These are phyloP conservation scores for Deakozyma indianensis DNA, from an alignment of 805 yeast genomes.

Conservation along the genomic window DNA sequence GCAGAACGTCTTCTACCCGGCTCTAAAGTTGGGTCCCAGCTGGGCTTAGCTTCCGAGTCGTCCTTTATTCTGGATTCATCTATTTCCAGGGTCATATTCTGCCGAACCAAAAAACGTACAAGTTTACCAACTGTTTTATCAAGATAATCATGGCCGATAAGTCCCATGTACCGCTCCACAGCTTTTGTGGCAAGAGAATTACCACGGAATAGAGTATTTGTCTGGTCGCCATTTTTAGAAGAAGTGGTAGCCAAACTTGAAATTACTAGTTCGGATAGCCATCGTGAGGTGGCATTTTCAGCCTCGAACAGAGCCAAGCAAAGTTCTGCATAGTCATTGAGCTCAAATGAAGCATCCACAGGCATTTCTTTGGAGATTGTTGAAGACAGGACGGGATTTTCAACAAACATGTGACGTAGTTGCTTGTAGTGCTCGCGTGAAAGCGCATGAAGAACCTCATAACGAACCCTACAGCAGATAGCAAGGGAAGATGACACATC, in stretches of 20 bases:
- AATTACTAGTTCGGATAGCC: constrained; percentile 22
- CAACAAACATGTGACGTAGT: background rate
- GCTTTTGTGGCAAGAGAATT: constrained; percentile 72
- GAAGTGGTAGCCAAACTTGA: constrained; percentile 34
- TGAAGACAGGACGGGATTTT: background rate
- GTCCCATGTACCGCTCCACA: constrained; percentile 57
- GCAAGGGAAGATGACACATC: background rate
- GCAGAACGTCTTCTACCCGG: constrained; percentile 8
- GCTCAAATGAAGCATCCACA: background rate
- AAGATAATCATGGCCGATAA: constrained; percentile 69
- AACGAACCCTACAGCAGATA: background rate
- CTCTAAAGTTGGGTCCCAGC: background rate
- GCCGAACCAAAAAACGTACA: constrained; percentile 36
- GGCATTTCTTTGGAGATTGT: background rate
- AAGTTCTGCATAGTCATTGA: background rate
- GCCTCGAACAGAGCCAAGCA: background rate
- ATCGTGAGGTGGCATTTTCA: background rate
- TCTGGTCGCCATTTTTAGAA: background rate
- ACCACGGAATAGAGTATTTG: constrained; percentile 66
- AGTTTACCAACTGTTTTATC: constrained; percentile 61
- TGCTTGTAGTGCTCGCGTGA: background rate
- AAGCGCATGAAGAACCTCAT: background rate
- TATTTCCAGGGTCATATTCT: constrained; percentile 52
- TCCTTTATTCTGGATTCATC: constrained; percentile 51
- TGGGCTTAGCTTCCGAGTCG: constrained; percentile 2